Base-by-base conservation (phyloP, 2,329 filamentous ascomycete species). In the Coniochaeta ligniaria region DNA sequence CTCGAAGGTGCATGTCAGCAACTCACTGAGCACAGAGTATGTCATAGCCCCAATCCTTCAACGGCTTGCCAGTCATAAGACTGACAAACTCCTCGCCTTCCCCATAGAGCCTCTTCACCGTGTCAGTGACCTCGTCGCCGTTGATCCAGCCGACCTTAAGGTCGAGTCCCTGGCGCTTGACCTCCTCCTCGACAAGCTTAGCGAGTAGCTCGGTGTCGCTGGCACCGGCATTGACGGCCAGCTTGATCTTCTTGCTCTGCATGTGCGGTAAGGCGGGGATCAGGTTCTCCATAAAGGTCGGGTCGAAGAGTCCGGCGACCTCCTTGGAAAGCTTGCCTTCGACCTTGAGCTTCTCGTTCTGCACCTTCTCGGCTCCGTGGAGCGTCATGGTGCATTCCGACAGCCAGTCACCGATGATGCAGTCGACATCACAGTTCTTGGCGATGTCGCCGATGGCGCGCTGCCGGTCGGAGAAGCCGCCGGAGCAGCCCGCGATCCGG, bases 381-480 rank as follows among this genome's bases (percentile, higher is more conserved):
- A 70, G 65, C 12, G 69, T 70, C 69, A 73, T 72, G 47, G 68
- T 73, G 61, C 67, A 66, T 56, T 72, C 71, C 33, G 70, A 71
- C 31, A 71, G 65, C 69, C 70, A 71, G 66, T 71, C 43, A 64
- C 67, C 45, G 65, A 72, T 12, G 63, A 74, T 71, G 62, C 67
- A 66, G 63, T 72, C 69, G 36, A 72, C 66, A 22, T 71, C 70
- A 63, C 70, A 64, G 68, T 74, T 67, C 62, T 72, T 72, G 41
- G 76, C 75, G n/a, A 78, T 69, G 35, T 73, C 72, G 31, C 69
- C 64, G 59, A 76, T 76, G 60, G 75, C 75, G 22, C 74, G 71
- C 61, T 76, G 73, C 38, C 76, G 71, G 65, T 77, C 76, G 22
- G 74, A 75, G 68, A 77, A 77, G 33, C 75, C 75, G 31, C 76